Base-by-base conservation (phyloP, 2,329 filamentous ascomycete genomes). In the Fusarium devonianum region DNA sequence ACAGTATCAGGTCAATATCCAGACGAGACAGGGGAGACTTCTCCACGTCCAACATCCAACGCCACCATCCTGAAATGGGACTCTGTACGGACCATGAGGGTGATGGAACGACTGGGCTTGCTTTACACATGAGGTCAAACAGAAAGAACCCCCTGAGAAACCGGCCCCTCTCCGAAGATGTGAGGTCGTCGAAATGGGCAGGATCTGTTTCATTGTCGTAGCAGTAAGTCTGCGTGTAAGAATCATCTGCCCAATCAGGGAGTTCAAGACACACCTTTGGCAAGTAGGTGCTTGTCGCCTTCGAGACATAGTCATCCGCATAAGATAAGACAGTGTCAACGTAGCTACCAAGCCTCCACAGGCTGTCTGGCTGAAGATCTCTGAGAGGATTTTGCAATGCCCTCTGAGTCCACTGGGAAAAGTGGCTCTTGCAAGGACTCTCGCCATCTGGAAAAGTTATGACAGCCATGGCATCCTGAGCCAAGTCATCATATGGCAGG, bases 241-340 rank as follows among this genome's bases (percentile, higher is more conserved):
- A 49, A 11, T 26, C 8, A 28, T 53, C 21, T 6, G 40, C 17
- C 30, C 34, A 45, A 12, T 19, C 10, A 5, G 53, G 49, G 2
- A 56, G 34, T 16, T 28, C 14, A 12, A 47, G 14, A 12, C 33
- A 53, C 6, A 39, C 43, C 4, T 19, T 17, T 4, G 28, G 30
- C 3, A 49, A 30, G 18, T 45, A 41, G 21, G 18, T 2, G 25
- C 33, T 34, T 2, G 53, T 50, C 10, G 45, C 44, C 17, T 55
- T 55, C 16, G 16, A 26, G 8, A 52, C 5, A 10, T 55, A 55
- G 21, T 52, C 51, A n/a, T 35, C 29, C 14, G 51, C 51, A 23
- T 41, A 35, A n/a, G n/a, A n/a, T n/a, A n/a, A n/a, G n/a, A n/a
- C n/a, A n/a, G n/a, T n/a, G n/a, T n/a, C n/a, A n/a, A n/a, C n/a